These are phyloP conservation scores for Lolium perenne DNA, from an alignment of 176 grass and related monocot genomes.

Conservation along the genomic window DNA sequence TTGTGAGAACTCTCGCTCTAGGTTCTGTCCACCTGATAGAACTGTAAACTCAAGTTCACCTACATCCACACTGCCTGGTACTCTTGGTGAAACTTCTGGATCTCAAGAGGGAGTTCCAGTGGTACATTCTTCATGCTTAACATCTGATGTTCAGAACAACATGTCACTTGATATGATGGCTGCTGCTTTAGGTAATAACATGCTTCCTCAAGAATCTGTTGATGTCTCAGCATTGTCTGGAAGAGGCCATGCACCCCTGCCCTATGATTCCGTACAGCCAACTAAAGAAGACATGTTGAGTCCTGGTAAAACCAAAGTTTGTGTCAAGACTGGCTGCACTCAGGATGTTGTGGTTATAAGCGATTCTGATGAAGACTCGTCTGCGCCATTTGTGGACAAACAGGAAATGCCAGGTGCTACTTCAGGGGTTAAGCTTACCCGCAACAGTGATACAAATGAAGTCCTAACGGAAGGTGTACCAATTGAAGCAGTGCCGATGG, in stretches of 20 bases:
- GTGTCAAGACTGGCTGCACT: conserved; percentile 33
- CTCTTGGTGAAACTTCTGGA: conserved; percentile 48
- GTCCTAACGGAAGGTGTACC: conserved; percentile 37
- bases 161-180: conserved; percentile 41
- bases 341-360: conserved; percentile 44
- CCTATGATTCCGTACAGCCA: conserved; percentile 43
- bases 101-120: conserved; percentile 60
- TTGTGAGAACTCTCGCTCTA: conserved; percentile 57
- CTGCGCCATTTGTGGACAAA: conserved; percentile 37
- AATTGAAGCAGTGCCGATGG: conserved; percentile 38
- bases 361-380: conserved; percentile 35
- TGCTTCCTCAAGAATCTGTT: conserved; percentile 50
- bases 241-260: conserved; percentile 34
- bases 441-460: conserved; percentile 38
- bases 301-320: conserved; percentile 49
- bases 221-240: conserved; percentile 39
- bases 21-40: conserved; percentile 50
- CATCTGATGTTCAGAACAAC: conserved; percentile 50
- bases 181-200: conserved; percentile 37
- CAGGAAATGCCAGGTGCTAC: conserved; percentile 37
- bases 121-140: conserved; percentile 58
- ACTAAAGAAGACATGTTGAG: conserved; percentile 35
- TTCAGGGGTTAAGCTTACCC: conserved; percentile 31
- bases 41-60: conserved; percentile 57
- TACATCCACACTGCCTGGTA: conserved; percentile 52